Base-by-base conservation (phyloP, 371 early-diverging fungal genomes). In the Rhizopus stolonifer region DNA sequence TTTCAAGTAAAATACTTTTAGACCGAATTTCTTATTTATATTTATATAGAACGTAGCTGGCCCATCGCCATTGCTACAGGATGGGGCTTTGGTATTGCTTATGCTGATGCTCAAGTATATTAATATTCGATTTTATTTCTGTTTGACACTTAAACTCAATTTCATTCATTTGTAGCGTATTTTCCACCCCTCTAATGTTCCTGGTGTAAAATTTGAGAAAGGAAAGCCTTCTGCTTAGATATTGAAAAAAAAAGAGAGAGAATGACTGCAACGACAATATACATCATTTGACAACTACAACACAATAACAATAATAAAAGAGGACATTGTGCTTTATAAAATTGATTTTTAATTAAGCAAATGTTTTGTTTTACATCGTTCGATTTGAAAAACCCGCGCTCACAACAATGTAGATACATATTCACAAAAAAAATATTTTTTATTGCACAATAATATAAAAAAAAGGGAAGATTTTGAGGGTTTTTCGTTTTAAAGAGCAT, bases 21-120 rank as follows among this genome's bases (percentile, higher is more conserved):
- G 24, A 11, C 22, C 13, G 4, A 42, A 44, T 42, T 51, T n/a
- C 14, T 23, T 23, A 29, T 14, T 17, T 7, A 29, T 4, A 19
- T 26, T 38, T 29, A 52, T 25, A 24, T 31, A 92, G 90, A 88
- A 77, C 85, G 91, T 61, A 83, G 79, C 44, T 93, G 93, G 93
- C 95, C 95, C 33, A 90, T 95, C 62, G 87, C 91, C 42, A 79
- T 92, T 54, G 79, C 88, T 22, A 90, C 92, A 26, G 93, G 95
- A 33, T 86, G 91, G 60, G 93, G 91, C 31, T 80, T 91, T 33
- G 95, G 95, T 51, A 81, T 88, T 21, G 89, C 95, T 26, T 86
- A 91, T 61, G 88, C 92, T 39, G 91, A 95, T 50, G 92, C 93
- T 62, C 87, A 91, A 76, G 78, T 77, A 74, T 61, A 19, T 4